Base-by-base conservation (phyloP, 2,329 filamentous ascomycete genomes). In the Cladobotryum protrusum region DNA sequence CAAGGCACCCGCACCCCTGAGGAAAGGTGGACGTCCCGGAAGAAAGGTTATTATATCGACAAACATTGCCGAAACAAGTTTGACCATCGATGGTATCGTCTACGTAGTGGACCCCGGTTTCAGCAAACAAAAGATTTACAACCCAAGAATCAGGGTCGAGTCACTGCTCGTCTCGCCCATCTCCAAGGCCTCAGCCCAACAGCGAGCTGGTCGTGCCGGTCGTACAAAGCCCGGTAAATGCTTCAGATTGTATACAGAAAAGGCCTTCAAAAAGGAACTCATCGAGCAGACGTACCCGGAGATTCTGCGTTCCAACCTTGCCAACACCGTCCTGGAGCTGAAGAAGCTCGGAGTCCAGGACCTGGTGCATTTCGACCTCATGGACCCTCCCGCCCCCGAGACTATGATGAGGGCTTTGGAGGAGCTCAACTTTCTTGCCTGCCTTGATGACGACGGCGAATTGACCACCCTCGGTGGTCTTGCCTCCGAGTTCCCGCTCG, bases 41-140 rank as follows among this genome's bases (percentile, higher is more conserved):
- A 81, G 93, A 54, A 99, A 99, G 70, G 85, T 85, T 64, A 95
- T 99, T 59, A 80, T 99, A 29, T 89, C 91, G 9, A 99, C 93
- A 57, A 99, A 99, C 69, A 99, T 99, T 68, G 93, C 93, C 41
- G 93, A 99, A 74, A 99, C 93, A 0, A 92, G 86, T 62, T 81
- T 99, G 70, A 99, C 93, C 43, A 99, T 99, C 54, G 93, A 99
- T 64, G 93, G 93, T 66, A 99, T 99, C 56, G 93, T 99, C 34
- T 99, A 96, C 63, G 93, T 99, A 33, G 92, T 99, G n/a, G 93
- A 99, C 63, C 92, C 93, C 2, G 93, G 93, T 34, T 99, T 99
- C 75, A 96, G 90, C 73, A 99, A 99, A 74, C 93, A 99, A 64
- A 99, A 97, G 72, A 93, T 97, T 55, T 99, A 97, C 76, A 97